Evolutionary conservation across 306 rosid species (phyloP), one percentile per base, ranked within the genome.

Genomic region (Fagus crenata): DNA sequence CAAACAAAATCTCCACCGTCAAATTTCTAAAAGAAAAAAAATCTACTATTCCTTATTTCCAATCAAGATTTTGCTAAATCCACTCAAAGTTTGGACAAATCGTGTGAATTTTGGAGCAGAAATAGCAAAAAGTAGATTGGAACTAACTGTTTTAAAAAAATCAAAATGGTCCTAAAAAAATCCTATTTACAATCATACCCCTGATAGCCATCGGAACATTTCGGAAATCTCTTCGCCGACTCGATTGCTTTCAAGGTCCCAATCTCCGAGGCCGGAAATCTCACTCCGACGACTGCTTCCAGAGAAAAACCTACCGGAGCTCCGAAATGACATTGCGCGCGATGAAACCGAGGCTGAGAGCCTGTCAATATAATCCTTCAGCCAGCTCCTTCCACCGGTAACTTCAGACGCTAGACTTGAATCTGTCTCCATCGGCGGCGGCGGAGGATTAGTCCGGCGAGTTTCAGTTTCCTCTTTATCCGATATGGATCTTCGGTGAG

Each of bases 171-270:
- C 75, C 86, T 81, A 67, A 60, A 65, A 53, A 51, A 4, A 12
- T 28, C 5, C 22, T 78, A 87, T 86, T 85, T 88, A 89, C 88
- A 28, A 46, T 12, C 75, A 92, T 88, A 90, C 96, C 92, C 95
- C 98, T 76, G 97, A 88, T 3, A 90, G 88, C 98, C 98, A 95
- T 7, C 98, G 91, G 73, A 95, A 95, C 77, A 89, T 75, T 69
- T 95, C 98, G 54, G 86, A 83, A 5, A 95, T 87, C 81, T 95
- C 98, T 36, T 89, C 93, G 5, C 98, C 98, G 5, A 88, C 82
- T 72, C 93, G 65, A 63, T 61, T 67, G 2, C 88, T 85, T 41
- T 95, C 98, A 18, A 90, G 9, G 42, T 89, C 90, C 77, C 82
- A 90, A 0, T 95, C 97, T 35, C 82, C 90, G 35, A 39, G 73